These are phyloP conservation scores for Effrenium voratum DNA, from an alignment of 73 alveolate species.

Conservation along the genomic window DNA sequence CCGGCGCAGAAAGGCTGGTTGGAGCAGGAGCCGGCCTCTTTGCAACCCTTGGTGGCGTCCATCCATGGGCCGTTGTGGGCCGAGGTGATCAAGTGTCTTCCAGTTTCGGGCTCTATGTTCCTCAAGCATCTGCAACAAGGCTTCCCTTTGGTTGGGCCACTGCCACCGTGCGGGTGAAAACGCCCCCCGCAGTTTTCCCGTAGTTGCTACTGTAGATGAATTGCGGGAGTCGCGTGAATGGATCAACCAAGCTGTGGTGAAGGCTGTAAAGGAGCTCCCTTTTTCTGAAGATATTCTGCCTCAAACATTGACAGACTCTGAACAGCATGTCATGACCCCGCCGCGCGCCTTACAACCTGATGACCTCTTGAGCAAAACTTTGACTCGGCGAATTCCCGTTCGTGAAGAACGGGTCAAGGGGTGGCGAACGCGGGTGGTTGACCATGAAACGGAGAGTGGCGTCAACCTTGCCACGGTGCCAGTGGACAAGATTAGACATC, in stretches of 20 bases:
- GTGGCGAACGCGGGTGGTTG: slow-evolving; percentile 51
- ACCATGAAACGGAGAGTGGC: slow-evolving; percentile 72
- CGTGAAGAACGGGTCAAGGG: slow-evolving; percentile 48
- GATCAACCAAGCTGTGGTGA: background rate
- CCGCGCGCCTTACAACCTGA: background rate
- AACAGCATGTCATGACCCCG: background rate
- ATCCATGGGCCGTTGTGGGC: slow-evolving; percentile 29
- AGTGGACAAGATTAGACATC: slow-evolving; percentile 11
- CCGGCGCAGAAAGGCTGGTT: background rate
- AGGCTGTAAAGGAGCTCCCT: slow-evolving; percentile 18
- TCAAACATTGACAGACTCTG: background rate
- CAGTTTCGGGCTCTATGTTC: background rate
- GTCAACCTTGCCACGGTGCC: background rate
- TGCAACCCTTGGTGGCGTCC: slow-evolving; percentile 43
- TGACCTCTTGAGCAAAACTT: background rate
- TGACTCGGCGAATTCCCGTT: slow-evolving; percentile 41
- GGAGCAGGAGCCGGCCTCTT: slow-evolving; percentile 21
- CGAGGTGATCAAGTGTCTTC: background rate
- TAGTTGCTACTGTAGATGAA: background rate
- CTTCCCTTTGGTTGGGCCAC: slow-evolving; percentile 28
- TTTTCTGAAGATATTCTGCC: slow-evolving; percentile 32
- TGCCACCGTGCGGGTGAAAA: slow-evolving; percentile 65
- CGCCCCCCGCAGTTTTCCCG: background rate
- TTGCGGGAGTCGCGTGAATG: background rate
- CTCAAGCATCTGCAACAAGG: slow-evolving; percentile 19